Evolutionary conservation across 2,329 filamentous ascomycete genomes (phyloP).

Genomic region (Exophiala mesophila): DNA sequence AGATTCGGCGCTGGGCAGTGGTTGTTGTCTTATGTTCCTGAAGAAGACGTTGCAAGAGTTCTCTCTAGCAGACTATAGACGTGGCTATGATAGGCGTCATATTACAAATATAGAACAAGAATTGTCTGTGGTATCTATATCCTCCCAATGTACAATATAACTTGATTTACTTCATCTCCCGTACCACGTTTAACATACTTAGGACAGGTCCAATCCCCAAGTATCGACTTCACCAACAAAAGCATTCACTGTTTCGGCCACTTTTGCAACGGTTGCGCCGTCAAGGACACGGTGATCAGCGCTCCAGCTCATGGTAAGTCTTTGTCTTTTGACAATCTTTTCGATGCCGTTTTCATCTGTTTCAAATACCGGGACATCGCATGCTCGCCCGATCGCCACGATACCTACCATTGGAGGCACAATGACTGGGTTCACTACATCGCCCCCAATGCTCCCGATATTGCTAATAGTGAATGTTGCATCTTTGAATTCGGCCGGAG

Average conservation of each 20-base stretch:
- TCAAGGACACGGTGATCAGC: constrained; percentile 92
- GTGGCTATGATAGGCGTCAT: too few relatives aligned
- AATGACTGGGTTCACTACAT: constrained; percentile 83
- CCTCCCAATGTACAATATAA: too few relatives aligned
- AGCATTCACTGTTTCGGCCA: constrained; percentile 54
- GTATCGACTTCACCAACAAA: neutral
- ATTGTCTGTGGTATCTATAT: too few relatives aligned
- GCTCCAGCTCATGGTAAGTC: constrained; percentile 92
- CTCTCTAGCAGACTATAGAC: too few relatives aligned
- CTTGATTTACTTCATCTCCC: too few relatives aligned
- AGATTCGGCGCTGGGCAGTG: constrained; percentile 14
- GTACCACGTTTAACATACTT: too few relatives aligned
- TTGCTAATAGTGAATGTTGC: constrained; percentile 95
- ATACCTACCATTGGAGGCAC: constrained; percentile 88
- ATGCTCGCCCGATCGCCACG: constrained; percentile 76
- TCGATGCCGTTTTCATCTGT: constrained; percentile 35
- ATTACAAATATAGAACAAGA: too few relatives aligned
- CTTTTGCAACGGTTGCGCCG: constrained; percentile 87
- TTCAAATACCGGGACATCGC: constrained; percentile 72
- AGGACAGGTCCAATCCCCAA: neutral
- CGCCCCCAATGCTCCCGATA: constrained; percentile 90
- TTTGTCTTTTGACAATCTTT: constrained; percentile 67
- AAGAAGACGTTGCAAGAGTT: constrained; percentile 6
- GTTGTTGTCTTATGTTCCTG: constrained; percentile 10
- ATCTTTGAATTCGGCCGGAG: constrained; percentile 69